A percentile compares a stretch with the other conserved stretches of the same genome.
These are phyloP conservation scores for Massariosphaeria phaeospora DNA, from an alignment of 495 filamentous ascomycete genomes.

Conservation along the genomic window DNA sequence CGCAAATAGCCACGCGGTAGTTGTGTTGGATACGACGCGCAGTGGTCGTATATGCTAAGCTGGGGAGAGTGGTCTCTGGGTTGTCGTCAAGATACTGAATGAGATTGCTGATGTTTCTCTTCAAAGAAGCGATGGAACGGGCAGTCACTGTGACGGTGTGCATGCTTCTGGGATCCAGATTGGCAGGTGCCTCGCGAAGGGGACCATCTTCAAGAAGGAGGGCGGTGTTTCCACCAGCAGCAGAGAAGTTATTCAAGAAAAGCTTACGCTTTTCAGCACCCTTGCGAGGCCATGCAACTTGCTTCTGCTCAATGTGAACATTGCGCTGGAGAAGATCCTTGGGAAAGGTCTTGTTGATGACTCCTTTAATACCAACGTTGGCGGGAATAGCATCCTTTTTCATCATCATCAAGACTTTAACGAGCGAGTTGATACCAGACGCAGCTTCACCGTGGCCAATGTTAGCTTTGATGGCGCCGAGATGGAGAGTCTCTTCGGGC, in stretches of 20 bases:
- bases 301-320: slow-evolving; percentile 60
- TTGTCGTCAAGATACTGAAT: slow-evolving; percentile 50
- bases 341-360: slow-evolving; percentile 77
- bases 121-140: slow-evolving; percentile 50
- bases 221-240: slow-evolving; percentile 45
- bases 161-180: slow-evolving; percentile 50
- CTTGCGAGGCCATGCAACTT: slow-evolving; percentile 59
- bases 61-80: slow-evolving; percentile 42
- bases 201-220: slow-evolving; percentile 54
- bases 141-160: slow-evolving; percentile 53
- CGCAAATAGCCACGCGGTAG: slow-evolving; percentile 42
- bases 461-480: slow-evolving; percentile 85
- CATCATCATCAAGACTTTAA: slow-evolving; percentile 87
- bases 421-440: slow-evolving; percentile 74
- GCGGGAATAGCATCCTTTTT: slow-evolving; percentile 77
- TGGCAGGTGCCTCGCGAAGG: slow-evolving; percentile 40
- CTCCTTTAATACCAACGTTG: slow-evolving; percentile 81
- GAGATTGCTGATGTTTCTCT: slow-evolving; percentile 51
- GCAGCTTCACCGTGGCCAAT: slow-evolving; percentile 87
- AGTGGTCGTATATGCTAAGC: slow-evolving; percentile 44
- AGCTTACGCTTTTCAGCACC: slow-evolving; percentile 59
- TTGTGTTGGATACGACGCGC: slow-evolving; percentile 47
- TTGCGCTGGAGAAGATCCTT: slow-evolving; percentile 68
- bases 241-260: slow-evolving; percentile 49
- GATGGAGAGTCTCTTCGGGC: slow-evolving; percentile 64